Base-by-base conservation (phyloP, 306 rosid species). In the Trifolium repens region DNA sequence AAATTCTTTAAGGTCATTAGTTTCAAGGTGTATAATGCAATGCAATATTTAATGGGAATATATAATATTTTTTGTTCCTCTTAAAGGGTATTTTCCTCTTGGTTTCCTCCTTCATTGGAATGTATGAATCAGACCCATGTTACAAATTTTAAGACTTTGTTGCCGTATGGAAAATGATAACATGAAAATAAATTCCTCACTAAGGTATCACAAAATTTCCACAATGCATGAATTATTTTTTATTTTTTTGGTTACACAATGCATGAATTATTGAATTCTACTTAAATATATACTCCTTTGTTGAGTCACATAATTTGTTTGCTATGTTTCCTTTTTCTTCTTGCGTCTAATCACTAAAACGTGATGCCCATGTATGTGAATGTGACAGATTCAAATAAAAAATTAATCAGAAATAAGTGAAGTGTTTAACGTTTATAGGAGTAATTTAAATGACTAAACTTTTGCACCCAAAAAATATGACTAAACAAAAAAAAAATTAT, bases 31-130 rank as follows among this genome's bases (percentile, higher is more conserved):
- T 27, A 77, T 37, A 35, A 32, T 4, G 16, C 46, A 59, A 77
- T 34, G 13, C 22, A 77, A 68, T 17, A 59, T 46, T 68, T 32
- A 69, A 44, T 69, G 49, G 7, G 61, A 32, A 58, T 76, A 53
- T 67, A 66, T 55, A 58, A 60, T 17, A 78, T 64, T 27, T 27
- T 27, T 42, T 83, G 77, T 34, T 61, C 26, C 46, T 64, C 59
- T 34, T 62, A 43, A 61, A 19, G 76, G 66, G 80, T 14, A 40
- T 72, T 39, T 89, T 78, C 85, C 76, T 47, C 73, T 77, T 61
- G 17, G 58, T 70, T 78, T 84, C 87, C 72, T 80, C 22, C 49
- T 76, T 61, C 75, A 61, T 73, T 30, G 77, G 46, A 73, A 64
- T 50, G 26, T 34, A 37, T 34, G n/a, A 17, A 34, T 62, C 47